Conservation (phyloP, 768 basidiomycete genomes). For the Strobilomyces confusus region DNA sequence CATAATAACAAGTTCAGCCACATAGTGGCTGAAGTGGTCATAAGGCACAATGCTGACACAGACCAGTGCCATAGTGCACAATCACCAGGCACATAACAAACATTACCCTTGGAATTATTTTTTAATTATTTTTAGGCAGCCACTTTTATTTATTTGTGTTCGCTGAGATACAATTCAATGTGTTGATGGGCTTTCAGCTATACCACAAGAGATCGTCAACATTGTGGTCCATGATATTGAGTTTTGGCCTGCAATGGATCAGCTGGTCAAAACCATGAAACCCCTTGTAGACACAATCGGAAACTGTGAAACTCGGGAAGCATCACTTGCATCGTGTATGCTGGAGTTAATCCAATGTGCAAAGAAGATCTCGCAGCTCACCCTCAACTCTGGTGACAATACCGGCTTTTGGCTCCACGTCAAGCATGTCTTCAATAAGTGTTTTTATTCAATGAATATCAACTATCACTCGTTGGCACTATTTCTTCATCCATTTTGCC, state of each 20-base stretch:
- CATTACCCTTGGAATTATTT: too few relatives aligned
- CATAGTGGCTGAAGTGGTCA: too few relatives aligned
- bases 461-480: conserved; percentile 33
- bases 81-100: too few relatives aligned
- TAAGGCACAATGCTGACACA: too few relatives aligned
- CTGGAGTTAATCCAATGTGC: conserved; percentile 29
- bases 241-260: conserved; percentile 23
- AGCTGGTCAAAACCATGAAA: conserved; percentile 20
- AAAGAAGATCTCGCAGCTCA: conserved; percentile 15
- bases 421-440: conserved; percentile 20
- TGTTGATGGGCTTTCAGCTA: not conserved
- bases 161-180: not conserved
- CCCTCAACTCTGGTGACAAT: conserved; percentile 5
- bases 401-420: conserved; percentile 25
- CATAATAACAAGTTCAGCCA: too few relatives aligned
- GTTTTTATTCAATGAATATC: too few relatives aligned
- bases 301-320: conserved; percentile 22
- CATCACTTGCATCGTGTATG: conserved; percentile 36
- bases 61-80: too few relatives aligned
- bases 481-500: conserved; percentile 35
- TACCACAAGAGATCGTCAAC: conserved; percentile 5
- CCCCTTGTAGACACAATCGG: conserved; percentile 29
- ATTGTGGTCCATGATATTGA: conserved; percentile 19
- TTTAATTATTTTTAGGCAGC: too few relatives aligned
- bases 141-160: not conserved